Evolutionary conservation across 1,284 basidiomycete genomes (phyloP).

Genomic region (Porphyrellus sp.): DNA sequence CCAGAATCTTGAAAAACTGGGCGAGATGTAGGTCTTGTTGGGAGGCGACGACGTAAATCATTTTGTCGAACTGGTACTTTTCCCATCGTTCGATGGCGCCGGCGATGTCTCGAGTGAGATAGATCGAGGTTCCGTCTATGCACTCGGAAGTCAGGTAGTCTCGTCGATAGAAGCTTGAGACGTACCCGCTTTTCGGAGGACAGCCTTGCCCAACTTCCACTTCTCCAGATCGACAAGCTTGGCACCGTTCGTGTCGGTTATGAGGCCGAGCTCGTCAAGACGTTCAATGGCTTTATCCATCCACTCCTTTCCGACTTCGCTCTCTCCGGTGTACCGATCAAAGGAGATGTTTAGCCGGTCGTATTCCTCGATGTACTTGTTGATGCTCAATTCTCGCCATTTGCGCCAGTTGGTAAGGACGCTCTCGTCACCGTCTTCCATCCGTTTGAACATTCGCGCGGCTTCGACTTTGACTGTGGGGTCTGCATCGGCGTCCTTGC

Average conservation of each 20-base stretch:
- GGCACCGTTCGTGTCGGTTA: constrained; percentile 67
- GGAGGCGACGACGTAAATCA: constrained; percentile 94
- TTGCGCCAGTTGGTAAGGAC: constrained; percentile 87
- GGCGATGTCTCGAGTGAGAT: constrained; percentile 97
- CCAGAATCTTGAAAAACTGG: constrained; percentile 94
- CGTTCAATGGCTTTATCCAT: constrained; percentile 69
- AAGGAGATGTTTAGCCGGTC: constrained; percentile 89
- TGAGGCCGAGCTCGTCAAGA: constrained; percentile 57
- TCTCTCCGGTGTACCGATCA: constrained; percentile 94
- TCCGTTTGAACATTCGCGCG: constrained; percentile 89
- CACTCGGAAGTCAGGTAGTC: neutral
- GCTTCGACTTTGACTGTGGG: constrained; percentile 80
- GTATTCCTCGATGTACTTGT: constrained; percentile 91
- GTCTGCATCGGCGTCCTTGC: constrained; percentile 76
- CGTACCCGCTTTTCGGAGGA: constrained; percentile 83
- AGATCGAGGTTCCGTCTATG: constrained; percentile 93
- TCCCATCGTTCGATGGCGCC: constrained; percentile 92
- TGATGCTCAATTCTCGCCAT: constrained; percentile 91
- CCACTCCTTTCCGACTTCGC: constrained; percentile 77
- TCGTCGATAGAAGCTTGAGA: neutral
- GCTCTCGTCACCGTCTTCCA: constrained; percentile 91
- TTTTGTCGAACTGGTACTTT: constrained; percentile 95
- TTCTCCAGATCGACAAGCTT: constrained; percentile 83
- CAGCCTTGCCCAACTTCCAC: constrained; percentile 88
- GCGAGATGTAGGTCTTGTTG: constrained; percentile 93